phyloP scores from a whole-genome alignment of 768 basidiomycete species.

The Hemileccinum rubropunctum region DNA sequence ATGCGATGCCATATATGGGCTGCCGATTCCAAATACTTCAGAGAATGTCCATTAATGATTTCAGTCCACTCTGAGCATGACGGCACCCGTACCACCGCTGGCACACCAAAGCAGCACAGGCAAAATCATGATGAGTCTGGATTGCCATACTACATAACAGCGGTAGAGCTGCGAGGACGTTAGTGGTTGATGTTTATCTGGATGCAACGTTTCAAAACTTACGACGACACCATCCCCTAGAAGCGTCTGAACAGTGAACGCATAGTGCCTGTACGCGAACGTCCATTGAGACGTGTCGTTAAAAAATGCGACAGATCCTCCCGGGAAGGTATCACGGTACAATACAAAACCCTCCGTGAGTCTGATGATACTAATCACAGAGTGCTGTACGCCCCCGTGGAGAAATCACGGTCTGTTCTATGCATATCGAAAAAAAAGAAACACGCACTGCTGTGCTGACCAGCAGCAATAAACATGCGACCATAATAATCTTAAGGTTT shows the following conservation, averaged over 20 bases:
- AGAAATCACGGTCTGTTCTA: not conserved
- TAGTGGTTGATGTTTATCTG: not conserved
- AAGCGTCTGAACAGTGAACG: slow-evolving; percentile 25
- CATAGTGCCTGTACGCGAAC: slow-evolving; percentile 27
- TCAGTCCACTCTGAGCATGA: not conserved
- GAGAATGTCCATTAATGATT: not conserved
- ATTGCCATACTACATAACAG: slow-evolving; percentile 34
- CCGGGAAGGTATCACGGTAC: slow-evolving; percentile 11
- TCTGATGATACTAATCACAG: slow-evolving; percentile 24
- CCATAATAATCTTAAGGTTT: slow-evolving; percentile 23
- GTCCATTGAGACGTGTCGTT: slow-evolving; percentile 23
- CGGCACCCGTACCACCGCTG: slow-evolving; percentile 18
- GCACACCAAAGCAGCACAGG: slow-evolving; percentile 31
- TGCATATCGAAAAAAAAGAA: not conserved
- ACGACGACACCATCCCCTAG: slow-evolving; percentile 32
- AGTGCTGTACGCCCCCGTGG: slow-evolving; percentile 16
- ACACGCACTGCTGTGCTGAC: slow-evolving; percentile 31
- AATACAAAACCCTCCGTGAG: slow-evolving; percentile 25
- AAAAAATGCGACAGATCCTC: slow-evolving; percentile 26
- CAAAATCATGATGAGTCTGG: slow-evolving; percentile 22
- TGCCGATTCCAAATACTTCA: slow-evolving; percentile 17
- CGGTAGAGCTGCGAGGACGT: slow-evolving; percentile 21
- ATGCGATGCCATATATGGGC: slow-evolving; percentile 16
- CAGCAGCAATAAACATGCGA: slow-evolving; percentile 25
- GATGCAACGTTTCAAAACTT: not conserved